These are phyloP conservation scores for Leishmania tropica DNA, from an alignment of 208 protist genomes.

Conservation along the genomic window DNA sequence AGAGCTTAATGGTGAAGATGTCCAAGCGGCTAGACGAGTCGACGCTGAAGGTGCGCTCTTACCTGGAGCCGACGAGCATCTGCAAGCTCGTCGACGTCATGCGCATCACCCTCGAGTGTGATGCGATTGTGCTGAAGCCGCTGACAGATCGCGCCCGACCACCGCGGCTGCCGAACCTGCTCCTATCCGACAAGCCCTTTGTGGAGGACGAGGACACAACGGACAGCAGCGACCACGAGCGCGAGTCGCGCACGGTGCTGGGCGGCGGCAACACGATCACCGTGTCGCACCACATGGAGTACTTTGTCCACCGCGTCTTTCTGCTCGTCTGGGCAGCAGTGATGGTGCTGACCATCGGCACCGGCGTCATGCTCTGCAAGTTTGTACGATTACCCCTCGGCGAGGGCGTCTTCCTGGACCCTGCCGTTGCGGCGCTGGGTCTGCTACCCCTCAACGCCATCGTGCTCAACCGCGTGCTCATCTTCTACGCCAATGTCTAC, in stretches of 20 bases:
- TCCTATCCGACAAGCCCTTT: slow-evolving; percentile 41
- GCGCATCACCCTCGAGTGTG: slow-evolving; percentile 66
- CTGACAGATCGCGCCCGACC: slow-evolving; percentile 64
- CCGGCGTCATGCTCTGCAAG: slow-evolving; percentile 54
- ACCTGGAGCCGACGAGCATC: slow-evolving; percentile 71
- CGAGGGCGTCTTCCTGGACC: slow-evolving; percentile 68
- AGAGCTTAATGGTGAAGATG: slow-evolving; percentile 70
- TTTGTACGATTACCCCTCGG: slow-evolving; percentile 41
- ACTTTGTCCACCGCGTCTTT: slow-evolving; percentile 79
- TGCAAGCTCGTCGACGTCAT: slow-evolving; percentile 88
- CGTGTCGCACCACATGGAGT: slow-evolving; percentile 86
- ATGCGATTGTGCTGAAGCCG: slow-evolving; percentile 78
- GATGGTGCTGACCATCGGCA: slow-evolving; percentile 48
- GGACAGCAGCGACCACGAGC: slow-evolving; percentile 83
- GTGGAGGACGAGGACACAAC: slow-evolving; percentile 79
- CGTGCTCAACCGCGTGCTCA: slow-evolving; percentile 73
- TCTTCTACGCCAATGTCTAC: slow-evolving; percentile 87
- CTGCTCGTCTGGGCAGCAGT: slow-evolving; percentile 69
- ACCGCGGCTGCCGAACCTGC: slow-evolving; percentile 75
- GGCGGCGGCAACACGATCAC: slow-evolving; percentile 76
- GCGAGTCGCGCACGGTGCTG: slow-evolving; percentile 61
- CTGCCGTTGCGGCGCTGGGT: slow-evolving; percentile 77
- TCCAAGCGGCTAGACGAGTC: slow-evolving; percentile 70
- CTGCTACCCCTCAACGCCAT: slow-evolving; percentile 87
- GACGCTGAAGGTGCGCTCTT: slow-evolving; percentile 56